Evolutionary conservation across 2,329 filamentous ascomycete species (phyloP), one percentile per base, ranked within the genome.

Genomic region (Phaeosphaeriaceae sp.): DNA sequence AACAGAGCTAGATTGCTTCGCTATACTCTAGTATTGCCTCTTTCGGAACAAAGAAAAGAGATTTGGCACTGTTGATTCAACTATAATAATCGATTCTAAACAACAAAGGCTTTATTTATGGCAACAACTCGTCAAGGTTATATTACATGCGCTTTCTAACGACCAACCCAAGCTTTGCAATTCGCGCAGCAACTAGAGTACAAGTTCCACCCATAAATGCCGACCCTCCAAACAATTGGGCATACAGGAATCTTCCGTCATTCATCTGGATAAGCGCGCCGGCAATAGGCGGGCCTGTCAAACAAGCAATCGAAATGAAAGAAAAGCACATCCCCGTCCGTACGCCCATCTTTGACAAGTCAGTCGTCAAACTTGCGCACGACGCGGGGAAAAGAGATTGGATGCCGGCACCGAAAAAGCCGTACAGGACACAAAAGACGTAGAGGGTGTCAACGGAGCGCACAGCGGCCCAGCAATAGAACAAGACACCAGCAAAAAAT

Each of bases 401-500:
- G 2, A 61, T 52, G 5, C 51, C 58, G 1, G 39, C 49, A 23
- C 40, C 39, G 9, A 41, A 37, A 15, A 56, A 34, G 12, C 60
- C 58, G 32, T 55, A 57, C 18, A 59, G 13, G 5, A 46, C 30
- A 6, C 45, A 39, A 15, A 53, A 60, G 4, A 44, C 51, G 28
- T 55, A 61, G 16, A 61, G 44, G 3, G 41, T 39, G 3, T 13
- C 34, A 3, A 41, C 13, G 8, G 42, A 34, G 23, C 46, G 15
- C 3, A 61, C 48, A 3, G 36, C 53, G 3, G 50, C 42, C 58
- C 58, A 61, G 15, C 37, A 39, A 35, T 51, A 61, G 15, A 50
- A 41, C 15, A 82, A 69, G 20, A 78, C 63, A 4, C 75, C 76
- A 6, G 79, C 68, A 7, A 76, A 48, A 5, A 76, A 56, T 2